phyloP scores from a whole-genome alignment of 2,329 filamentous ascomycete species.

The Epichloe gansuensis region DNA sequence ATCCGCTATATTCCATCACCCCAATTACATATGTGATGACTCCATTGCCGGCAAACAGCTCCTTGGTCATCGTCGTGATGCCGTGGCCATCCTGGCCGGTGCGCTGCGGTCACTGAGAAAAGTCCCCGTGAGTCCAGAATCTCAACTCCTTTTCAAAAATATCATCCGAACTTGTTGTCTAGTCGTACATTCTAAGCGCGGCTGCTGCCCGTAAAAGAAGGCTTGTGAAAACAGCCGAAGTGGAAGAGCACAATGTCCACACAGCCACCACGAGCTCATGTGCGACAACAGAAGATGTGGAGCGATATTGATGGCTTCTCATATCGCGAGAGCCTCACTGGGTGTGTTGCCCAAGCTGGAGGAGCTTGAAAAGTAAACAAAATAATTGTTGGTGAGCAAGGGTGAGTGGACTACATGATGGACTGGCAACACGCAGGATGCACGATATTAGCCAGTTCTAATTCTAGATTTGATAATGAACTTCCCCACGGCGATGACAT shows the following conservation, averaged over 20 bases:
- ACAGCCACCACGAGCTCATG: constrained; percentile 10
- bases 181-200: constrained; percentile 44
- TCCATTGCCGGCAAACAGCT: constrained; percentile 36
- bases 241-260: constrained; percentile 27
- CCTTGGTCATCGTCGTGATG: constrained; percentile 39
- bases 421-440: background rate
- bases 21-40: constrained; percentile 37
- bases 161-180: background rate
- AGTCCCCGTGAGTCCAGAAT: constrained; percentile 30
- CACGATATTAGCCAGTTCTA: background rate
- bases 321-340: constrained; percentile 40
- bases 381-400: constrained; percentile 45
- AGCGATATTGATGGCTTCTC: constrained; percentile 45
- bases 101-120: constrained; percentile 37
- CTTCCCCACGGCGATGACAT: constrained; percentile 15
- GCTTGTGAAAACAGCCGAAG: constrained; percentile 35
- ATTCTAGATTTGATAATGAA: constrained; percentile 22
- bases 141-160: no score
- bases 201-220: constrained; percentile 40
- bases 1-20: constrained; percentile 44
- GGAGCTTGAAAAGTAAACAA: constrained; percentile 42
- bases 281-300: constrained; percentile 33
- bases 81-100: constrained; percentile 44
- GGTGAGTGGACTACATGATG: constrained; percentile 17
- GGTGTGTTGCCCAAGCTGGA: constrained; percentile 44